Evolutionary conservation across 2,329 filamentous ascomycete genomes (phyloP).

Genomic region (Fusarium veterinarium): DNA sequence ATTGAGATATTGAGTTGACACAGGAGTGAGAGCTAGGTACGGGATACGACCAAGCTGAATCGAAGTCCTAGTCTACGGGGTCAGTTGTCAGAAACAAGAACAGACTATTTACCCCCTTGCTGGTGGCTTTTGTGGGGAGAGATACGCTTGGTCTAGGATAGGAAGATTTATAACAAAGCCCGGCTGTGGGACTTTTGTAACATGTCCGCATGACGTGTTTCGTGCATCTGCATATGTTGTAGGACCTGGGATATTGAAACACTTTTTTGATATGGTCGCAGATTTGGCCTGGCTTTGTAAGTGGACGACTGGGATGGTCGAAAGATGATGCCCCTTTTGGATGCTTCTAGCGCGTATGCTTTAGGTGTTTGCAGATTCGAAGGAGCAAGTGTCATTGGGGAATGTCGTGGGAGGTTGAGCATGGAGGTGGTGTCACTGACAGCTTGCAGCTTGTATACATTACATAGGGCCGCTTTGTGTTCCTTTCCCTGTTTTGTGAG

Average conservation of each 20-base stretch:
- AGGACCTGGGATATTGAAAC: neutral
- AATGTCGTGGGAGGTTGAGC: neutral
- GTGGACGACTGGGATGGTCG: conserved; percentile 1
- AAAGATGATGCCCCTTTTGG: conserved; percentile 20
- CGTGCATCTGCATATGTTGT: conserved; percentile 1
- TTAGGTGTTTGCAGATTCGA: neutral
- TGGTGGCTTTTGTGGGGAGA: conserved; percentile 2
- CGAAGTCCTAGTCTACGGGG: neutral
- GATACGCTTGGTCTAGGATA: neutral
- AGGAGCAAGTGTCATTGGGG: neutral
- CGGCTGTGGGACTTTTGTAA: conserved; percentile 22
- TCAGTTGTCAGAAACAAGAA: conserved; percentile 5
- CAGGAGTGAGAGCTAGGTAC: neutral
- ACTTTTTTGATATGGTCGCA: conserved; percentile 3
- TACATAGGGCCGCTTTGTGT: neutral
- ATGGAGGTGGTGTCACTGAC: conserved; percentile 15
- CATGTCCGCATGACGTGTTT: conserved; percentile 16
- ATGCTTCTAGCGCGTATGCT: neutral
- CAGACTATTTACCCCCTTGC: neutral
- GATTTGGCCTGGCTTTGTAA: neutral
- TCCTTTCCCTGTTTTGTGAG: neutral
- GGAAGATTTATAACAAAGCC: neutral
- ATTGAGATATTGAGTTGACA: conserved; percentile 8
- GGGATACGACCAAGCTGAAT: conserved; percentile 7
- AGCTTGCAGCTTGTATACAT: neutral